Conservation (phyloP, 768 basidiomycete genomes). For the Suillus brevipes region DNA sequence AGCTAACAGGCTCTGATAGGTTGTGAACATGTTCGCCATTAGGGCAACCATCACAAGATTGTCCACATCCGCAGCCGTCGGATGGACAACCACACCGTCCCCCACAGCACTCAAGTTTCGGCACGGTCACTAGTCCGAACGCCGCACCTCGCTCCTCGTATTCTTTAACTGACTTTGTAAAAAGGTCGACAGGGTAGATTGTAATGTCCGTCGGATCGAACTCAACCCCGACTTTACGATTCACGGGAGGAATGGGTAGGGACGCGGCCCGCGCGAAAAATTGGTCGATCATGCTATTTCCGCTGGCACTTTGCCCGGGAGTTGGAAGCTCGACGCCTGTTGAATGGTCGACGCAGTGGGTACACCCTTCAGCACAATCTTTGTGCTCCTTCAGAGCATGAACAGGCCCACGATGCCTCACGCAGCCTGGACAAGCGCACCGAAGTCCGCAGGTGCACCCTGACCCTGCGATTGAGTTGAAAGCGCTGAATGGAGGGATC, state of each 20-base stretch:
- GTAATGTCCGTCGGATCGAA: conserved; percentile 56
- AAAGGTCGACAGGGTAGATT: conserved; percentile 42
- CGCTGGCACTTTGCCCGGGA: conserved; percentile 11
- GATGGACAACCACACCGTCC: conserved; percentile 59
- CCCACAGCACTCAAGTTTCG: conserved; percentile 68
- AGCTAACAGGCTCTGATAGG: not conserved
- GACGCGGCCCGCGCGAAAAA: conserved; percentile 72
- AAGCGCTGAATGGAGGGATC: conserved; percentile 61
- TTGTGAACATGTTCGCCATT: conserved; percentile 5
- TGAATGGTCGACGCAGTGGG: conserved; percentile 59
- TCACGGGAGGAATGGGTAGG: conserved; percentile 57
- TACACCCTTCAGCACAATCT: conserved; percentile 53
- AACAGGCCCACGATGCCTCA: conserved; percentile 61
- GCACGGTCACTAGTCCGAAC: conserved; percentile 55
- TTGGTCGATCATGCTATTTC: conserved; percentile 48
- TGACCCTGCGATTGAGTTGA: conserved; percentile 60
- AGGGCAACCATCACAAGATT: conserved; percentile 57
- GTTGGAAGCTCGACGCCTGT: conserved; percentile 46
- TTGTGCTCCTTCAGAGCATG: conserved; percentile 35
- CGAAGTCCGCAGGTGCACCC: conserved; percentile 71
- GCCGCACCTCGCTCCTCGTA: conserved; percentile 41
- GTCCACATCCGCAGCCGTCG: conserved; percentile 56
- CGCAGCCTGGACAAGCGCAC: conserved; percentile 74
- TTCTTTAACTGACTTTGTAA: conserved; percentile 33
- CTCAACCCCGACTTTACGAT: conserved; percentile 38